Base-by-base conservation (phyloP, 108 stramenopile genomes). In the Skeletonema marinoi region DNA sequence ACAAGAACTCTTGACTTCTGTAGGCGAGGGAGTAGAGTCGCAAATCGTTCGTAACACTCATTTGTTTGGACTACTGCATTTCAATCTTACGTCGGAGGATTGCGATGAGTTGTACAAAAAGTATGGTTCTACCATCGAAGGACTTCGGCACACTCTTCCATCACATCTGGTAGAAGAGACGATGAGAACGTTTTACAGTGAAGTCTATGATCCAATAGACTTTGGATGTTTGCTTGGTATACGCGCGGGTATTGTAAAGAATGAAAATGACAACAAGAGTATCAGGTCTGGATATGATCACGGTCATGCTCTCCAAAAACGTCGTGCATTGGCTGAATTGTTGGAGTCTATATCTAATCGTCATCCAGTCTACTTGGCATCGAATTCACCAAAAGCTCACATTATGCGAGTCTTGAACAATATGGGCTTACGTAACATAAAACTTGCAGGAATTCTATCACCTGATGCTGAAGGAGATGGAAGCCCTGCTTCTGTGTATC, bases 121-220 rank as follows among this genome's bases (percentile, higher is more conserved):
- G 44, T 86, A 88, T 84, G 95, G 95, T 51, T 92, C 95, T 3
- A 96, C 95, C 1, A 75, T 92, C 46, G 91, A 96, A 70, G 95
- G 95, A 17, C 66, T 96, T n/a, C 83, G 86, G 31, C 85, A 82
- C 32, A 85, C 84, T 17, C 32, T 84, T 2, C 73, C 74, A 65
- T 32, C 74, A 51, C 73, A 82, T 39, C 35, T 68, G 44, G 54
- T 71, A 5, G 71, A 83, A 17, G 69, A 70, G 17, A 75, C 70
- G 10, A 70, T 90, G 77, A 35, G 62, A 8, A 80, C 74, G 36
- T 94, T 88, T 69, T 94, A 92, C 58, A 35, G 78, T 6, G 67
- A 76, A 41, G 93, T 91, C 1, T 94, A 92, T 63, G 67, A 86
- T 48, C 21, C 78, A 13, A 86, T 95, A 48, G 88, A 88, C 65